phyloP scores from a whole-genome alignment of 2,329 filamentous ascomycete species.

The Colletotrichum sp. region DNA sequence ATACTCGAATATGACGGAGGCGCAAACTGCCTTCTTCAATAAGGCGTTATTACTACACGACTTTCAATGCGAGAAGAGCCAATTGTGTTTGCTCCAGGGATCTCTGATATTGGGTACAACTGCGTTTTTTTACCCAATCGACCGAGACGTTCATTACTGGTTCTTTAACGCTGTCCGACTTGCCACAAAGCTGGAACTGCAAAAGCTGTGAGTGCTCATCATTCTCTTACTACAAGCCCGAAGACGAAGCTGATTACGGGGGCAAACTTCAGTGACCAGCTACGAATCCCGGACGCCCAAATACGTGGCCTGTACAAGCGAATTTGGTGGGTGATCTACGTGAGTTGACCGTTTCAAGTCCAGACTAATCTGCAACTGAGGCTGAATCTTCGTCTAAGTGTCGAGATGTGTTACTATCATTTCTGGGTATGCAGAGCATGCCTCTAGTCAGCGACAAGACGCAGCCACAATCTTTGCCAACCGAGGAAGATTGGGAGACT shows the following conservation, averaged over 20 bases:
- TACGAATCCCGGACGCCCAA: not conserved
- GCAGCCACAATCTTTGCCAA: not conserved
- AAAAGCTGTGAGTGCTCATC: not conserved
- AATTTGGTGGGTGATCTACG: not conserved
- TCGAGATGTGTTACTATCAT: not conserved
- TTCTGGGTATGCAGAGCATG: not conserved
- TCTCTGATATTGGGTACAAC: not conserved
- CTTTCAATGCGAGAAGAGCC: not conserved
- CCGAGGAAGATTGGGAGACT: not conserved
- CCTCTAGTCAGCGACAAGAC: not conserved
- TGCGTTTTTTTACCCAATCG: not conserved
- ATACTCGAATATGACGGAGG: not conserved
- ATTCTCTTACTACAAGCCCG: no score
- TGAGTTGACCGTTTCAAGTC: not conserved
- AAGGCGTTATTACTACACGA: not conserved
- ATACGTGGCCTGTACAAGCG: not conserved
- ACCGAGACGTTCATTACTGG: not conserved
- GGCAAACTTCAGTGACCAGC: not conserved
- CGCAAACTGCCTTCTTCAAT: not conserved
- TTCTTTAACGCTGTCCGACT: not conserved
- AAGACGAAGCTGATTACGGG: not conserved
- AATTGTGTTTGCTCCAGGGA: not conserved
- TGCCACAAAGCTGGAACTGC: not conserved
- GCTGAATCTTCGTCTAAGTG: rapidly evolving
- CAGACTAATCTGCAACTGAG: not conserved